phyloP scores from a whole-genome alignment of 306 rosid genomes.

The Hippophae tibetana region DNA sequence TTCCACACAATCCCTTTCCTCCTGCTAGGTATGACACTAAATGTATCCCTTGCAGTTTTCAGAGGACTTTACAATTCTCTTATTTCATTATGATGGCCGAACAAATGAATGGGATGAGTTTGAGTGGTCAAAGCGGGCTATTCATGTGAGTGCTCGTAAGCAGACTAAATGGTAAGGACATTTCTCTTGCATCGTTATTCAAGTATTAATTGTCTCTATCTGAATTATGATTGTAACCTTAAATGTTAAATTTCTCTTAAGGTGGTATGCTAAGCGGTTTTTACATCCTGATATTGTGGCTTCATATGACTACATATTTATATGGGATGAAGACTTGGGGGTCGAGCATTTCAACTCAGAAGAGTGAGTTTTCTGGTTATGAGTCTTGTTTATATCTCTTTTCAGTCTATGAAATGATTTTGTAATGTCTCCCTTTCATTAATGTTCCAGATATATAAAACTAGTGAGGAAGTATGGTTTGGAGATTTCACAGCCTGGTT shows the following conservation, averaged over 20 bases:
- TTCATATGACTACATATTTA: constrained; percentile 84
- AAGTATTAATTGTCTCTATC: background rate
- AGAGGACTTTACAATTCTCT: constrained; percentile 70
- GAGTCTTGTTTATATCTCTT: background rate
- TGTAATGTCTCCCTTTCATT: constrained; percentile 9
- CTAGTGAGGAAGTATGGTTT: constrained; percentile 82
- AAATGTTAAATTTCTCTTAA: constrained; percentile 18
- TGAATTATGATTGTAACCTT: constrained; percentile 18
- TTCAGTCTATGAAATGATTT: constrained; percentile 5
- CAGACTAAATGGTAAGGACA: constrained; percentile 83
- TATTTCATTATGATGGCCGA: constrained; percentile 95
- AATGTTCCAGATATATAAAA: constrained; percentile 53
- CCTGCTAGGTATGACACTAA: constrained; percentile 15
- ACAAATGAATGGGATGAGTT: constrained; percentile 93
- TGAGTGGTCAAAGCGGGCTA: constrained; percentile 90
- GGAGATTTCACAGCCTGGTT: constrained; percentile 97
- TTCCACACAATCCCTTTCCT: constrained; percentile 9
- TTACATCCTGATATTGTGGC: constrained; percentile 98
- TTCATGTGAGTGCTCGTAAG: constrained; percentile 80
- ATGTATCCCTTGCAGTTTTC: constrained; percentile 64
- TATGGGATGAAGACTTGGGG: constrained; percentile 98
- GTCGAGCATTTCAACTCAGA: constrained; percentile 91
- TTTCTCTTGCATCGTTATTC: constrained; percentile 1
- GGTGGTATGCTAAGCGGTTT: constrained; percentile 99
- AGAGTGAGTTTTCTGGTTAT: constrained; percentile 44